Conservation (phyloP, 345 rosid genomes). For the Anacardium occidentale region DNA sequence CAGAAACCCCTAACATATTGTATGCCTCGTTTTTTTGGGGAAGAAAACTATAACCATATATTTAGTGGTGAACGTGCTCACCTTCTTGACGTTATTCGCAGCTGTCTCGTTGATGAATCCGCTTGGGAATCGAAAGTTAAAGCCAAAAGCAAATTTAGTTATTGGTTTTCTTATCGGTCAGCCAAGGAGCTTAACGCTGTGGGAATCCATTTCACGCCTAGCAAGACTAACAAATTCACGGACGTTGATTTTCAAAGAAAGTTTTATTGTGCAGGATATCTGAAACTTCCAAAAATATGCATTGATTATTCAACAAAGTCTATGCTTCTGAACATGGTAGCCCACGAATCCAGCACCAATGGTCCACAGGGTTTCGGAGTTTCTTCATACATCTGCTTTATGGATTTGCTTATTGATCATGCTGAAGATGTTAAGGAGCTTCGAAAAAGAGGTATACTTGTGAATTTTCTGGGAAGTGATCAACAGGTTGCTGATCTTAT, state of each 20-base stretch:
- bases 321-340: slow-evolving; percentile 11
- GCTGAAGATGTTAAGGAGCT: slow-evolving; percentile 24
- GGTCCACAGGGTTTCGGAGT: neutral
- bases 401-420: slow-evolving; percentile 12
- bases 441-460: slow-evolving; percentile 9
- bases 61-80: neutral
- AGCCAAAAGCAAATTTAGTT: neutral
- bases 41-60: too few species aligned
- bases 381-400: slow-evolving; percentile 20
- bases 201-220: slow-evolving; percentile 11
- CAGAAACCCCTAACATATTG: too few species aligned
- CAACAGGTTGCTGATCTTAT: slow-evolving; percentile 1
- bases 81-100: slow-evolving; percentile 16
- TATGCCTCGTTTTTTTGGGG: too few species aligned
- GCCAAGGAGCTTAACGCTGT: slow-evolving; percentile 13
- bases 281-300: slow-evolving; percentile 7
- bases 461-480: slow-evolving; percentile 11
- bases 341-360: slow-evolving; percentile 10
- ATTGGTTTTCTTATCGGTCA: neutral
- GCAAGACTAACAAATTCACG: neutral
- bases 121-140: too few species aligned
- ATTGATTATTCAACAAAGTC: slow-evolving; percentile 9
- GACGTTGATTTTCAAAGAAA: neutral
- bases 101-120: too few species aligned
- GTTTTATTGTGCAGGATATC: neutral